Percentiles rank a stretch among this genome's conserved stretches.
Evolutionary conservation across 331 rosid genomes (phyloP).

Genomic region (Phaseolus coccineus): DNA sequence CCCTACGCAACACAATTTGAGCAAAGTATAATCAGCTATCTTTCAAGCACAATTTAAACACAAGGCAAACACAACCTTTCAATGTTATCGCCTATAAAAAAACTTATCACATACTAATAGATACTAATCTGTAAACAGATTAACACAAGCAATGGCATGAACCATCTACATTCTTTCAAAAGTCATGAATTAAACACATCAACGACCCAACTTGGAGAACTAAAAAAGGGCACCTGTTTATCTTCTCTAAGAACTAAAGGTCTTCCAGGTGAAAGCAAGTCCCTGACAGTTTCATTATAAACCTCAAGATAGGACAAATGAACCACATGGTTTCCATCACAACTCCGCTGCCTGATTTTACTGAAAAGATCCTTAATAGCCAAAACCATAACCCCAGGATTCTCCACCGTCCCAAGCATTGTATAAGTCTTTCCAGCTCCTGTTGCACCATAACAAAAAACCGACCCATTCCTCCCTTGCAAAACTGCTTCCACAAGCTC

Average conservation of each 20-base stretch:
- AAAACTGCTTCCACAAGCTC: constrained; percentile 90
- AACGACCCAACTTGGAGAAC: background rate
- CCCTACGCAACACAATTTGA: constrained; percentile 56
- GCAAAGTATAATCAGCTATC: constrained; percentile 26
- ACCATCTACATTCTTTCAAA: background rate
- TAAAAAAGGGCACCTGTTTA: constrained; percentile 66
- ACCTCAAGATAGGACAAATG: constrained; percentile 95
- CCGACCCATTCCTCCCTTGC: constrained; percentile 94
- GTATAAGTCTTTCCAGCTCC: constrained; percentile 97
- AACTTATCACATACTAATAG: constrained; percentile 5
- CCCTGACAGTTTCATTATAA: constrained; percentile 87
- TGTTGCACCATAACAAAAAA: constrained; percentile 91
- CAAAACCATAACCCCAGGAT: constrained; percentile 94
- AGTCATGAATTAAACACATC: background rate
- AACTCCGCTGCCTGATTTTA: constrained; percentile 86
- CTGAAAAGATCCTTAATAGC: constrained; percentile 87
- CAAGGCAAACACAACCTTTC: background rate
- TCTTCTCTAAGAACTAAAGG: constrained; percentile 93
- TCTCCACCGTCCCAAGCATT: constrained; percentile 87
- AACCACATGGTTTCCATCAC: constrained; percentile 81
- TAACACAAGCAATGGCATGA: background rate
- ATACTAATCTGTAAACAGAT: constrained; percentile 19
- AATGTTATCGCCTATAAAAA: background rate
- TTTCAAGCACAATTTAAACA: constrained; percentile 26
- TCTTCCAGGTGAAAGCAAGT: constrained; percentile 89